A percentile compares a stretch with the other conserved stretches of the same genome.
Evolutionary conservation across 2,329 filamentous ascomycete genomes (phyloP).

Genomic region (Sporothrix dimorphospora): DNA sequence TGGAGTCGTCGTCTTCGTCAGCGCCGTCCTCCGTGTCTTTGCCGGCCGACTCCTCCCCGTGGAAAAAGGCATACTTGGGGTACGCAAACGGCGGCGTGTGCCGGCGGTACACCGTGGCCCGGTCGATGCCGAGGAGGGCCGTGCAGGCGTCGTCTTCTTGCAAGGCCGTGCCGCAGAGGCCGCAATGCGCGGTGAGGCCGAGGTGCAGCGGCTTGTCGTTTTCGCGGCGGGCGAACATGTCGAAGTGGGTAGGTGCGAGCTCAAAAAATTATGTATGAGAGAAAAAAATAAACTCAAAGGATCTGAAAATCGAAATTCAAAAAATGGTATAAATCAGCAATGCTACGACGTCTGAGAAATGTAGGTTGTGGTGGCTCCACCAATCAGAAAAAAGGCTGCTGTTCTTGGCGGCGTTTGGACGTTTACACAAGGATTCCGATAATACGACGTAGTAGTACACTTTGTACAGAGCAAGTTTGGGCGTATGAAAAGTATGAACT

Average conservation of each 20-base stretch:
- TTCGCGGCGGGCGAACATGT: conserved; percentile 18
- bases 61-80: conserved; percentile 21
- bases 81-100: not conserved
- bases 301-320: not conserved
- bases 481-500: too few relatives aligned
- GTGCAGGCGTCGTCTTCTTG: conserved; percentile 5
- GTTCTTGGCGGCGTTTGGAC: not conserved
- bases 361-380: not conserved
- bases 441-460: not conserved
- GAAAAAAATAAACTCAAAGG: not conserved
- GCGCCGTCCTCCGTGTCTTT: not conserved
- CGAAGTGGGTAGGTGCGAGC: not conserved
- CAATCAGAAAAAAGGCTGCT: not conserved
- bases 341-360: not conserved
- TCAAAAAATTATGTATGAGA: not conserved
- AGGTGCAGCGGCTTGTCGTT: conserved; percentile 19
- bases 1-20: not conserved
- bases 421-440: not conserved
- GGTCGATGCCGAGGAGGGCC: conserved; percentile 11
- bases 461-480: too few relatives aligned
- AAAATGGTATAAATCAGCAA: not conserved
- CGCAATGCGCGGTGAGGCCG: conserved; percentile 21
- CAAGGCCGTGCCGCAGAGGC: conserved; percentile 15
- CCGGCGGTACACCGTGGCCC: not conserved
- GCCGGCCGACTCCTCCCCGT: not conserved